A percentile compares a stretch with the other conserved stretches of the same genome.
Conservation (phyloP, 2,329 filamentous ascomycete genomes). For the Penicillium sp. region DNA sequence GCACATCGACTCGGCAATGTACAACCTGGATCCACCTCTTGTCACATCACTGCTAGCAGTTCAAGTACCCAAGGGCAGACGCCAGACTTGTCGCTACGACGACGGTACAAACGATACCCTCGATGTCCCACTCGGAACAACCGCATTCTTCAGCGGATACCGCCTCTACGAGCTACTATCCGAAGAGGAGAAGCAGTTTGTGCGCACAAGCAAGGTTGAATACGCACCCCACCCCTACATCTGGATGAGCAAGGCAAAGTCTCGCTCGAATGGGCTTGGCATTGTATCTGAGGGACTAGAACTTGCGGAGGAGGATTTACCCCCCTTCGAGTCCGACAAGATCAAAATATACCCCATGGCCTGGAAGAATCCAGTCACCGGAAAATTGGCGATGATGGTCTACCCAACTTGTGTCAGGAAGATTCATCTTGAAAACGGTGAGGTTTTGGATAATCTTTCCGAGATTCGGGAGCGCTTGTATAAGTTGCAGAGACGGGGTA, state of each 20-base stretch:
- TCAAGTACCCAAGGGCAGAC: conserved; percentile 64
- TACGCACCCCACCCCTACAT: conserved; percentile 77
- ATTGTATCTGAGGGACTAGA: conserved; percentile 67
- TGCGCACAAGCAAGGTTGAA: conserved; percentile 65
- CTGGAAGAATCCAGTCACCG: conserved; percentile 74
- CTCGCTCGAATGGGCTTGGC: conserved; percentile 68
- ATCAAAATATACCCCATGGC: conserved; percentile 73
- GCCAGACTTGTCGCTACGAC: conserved; percentile 72
- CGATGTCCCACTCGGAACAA: conserved; percentile 71
- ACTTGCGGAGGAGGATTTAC: conserved; percentile 59
- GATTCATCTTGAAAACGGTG: conserved; percentile 66
- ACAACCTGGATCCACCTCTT: conserved; percentile 72
- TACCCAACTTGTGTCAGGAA: conserved; percentile 71
- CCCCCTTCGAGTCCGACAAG: conserved; percentile 64
- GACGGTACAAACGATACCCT: conserved; percentile 68
- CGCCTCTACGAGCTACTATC: conserved; percentile 69
- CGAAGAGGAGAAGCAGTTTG: conserved; percentile 67
- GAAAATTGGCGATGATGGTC: conserved; percentile 68
- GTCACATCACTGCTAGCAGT: conserved; percentile 74
- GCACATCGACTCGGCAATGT: conserved; percentile 79
- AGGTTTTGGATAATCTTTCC: conserved; percentile 66
- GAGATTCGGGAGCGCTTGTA: conserved; percentile 69
- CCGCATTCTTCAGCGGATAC: conserved; percentile 72
- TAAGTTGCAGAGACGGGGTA: conserved; percentile 68
- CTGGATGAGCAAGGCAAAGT: conserved; percentile 72